These are phyloP conservation scores for Hysterangium stoloniferum DNA, from an alignment of 768 basidiomycete genomes.

Conservation along the genomic window DNA sequence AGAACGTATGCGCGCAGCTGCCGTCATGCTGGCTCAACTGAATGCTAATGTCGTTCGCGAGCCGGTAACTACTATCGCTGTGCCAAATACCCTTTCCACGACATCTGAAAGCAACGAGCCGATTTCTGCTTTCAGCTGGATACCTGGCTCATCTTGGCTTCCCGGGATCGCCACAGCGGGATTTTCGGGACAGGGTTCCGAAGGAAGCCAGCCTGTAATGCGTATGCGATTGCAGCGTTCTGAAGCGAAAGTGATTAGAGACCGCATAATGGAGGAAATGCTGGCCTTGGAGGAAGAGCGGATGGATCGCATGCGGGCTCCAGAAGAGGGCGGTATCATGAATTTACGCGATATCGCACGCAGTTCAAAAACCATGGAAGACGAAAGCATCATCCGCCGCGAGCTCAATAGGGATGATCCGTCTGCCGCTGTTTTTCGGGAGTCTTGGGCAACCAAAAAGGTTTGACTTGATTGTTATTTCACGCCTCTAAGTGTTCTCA, in stretches of 20 bases:
- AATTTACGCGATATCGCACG: conserved; percentile 29
- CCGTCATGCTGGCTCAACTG: conserved; percentile 95
- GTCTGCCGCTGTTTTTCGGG: conserved; percentile 90
- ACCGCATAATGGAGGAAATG: conserved; percentile 99
- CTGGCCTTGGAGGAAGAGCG: conserved; percentile 91
- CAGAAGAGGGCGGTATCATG: conserved; percentile 3
- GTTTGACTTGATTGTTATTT: conserved; percentile 29
- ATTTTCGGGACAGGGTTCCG: conserved; percentile 13
- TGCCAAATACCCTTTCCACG: conserved; percentile 12
- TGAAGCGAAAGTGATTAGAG: conserved; percentile 86
- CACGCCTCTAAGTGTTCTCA: not conserved
- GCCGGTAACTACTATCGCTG: conserved; percentile 24
- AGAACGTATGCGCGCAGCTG: conserved; percentile 96
- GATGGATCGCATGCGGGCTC: conserved; percentile 72
- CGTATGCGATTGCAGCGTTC: conserved; percentile 71
- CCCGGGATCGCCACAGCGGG: conserved; percentile 17
- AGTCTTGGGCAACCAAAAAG: conserved; percentile 93
- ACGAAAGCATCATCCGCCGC: conserved; percentile 87
- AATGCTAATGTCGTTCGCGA: conserved; percentile 72
- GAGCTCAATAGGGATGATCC: conserved; percentile 95
- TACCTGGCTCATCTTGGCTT: conserved; percentile 52
- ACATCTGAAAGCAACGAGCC: conserved; percentile 14
- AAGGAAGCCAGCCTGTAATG: conserved; percentile 7
- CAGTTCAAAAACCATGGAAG: conserved; percentile 62
- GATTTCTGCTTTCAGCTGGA: conserved; percentile 36